A percentile compares a stretch with the other conserved stretches of the same genome.
Conservation (phyloP, 2,329 filamentous ascomycete species). For the Dactylonectria macrodidyma region DNA sequence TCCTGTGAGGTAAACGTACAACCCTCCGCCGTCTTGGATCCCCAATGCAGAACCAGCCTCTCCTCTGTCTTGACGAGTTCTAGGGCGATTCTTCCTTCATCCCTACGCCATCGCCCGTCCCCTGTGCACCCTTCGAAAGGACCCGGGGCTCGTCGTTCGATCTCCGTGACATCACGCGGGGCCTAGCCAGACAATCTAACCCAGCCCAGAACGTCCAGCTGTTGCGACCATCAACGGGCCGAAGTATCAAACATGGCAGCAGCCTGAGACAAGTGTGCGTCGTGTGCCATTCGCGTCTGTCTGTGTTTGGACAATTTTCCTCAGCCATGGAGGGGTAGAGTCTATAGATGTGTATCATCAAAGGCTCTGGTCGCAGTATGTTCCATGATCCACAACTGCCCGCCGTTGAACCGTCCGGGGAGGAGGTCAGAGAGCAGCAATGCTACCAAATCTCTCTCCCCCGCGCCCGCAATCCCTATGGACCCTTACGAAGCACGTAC, state of each 20-base stretch:
- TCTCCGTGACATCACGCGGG: conserved; percentile 44
- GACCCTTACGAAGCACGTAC: conserved; percentile 7
- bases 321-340: conserved; percentile 31
- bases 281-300: conserved; percentile 19
- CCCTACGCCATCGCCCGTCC: conserved; percentile 1
- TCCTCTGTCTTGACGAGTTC: neutral
- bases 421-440: conserved; percentile 2
- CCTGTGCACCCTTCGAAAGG: conserved; percentile 23
- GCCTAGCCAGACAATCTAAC: conserved; percentile 17
- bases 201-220: conserved; percentile 16
- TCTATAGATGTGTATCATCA: neutral
- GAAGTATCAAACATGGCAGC: conserved; percentile 30
- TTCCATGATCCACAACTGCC: neutral
- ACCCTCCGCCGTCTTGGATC: conserved; percentile 7
- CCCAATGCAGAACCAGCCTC: neutral
- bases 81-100: neutral
- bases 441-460: conserved; percentile 23
- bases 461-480: conserved; percentile 16
- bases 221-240: conserved; percentile 27
- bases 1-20: neutral
- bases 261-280: conserved; percentile 36
- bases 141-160: conserved; percentile 41
- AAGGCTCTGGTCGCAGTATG: neutral
- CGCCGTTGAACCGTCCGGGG: conserved; percentile 14
- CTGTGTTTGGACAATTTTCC: conserved; percentile 6